Conservation (phyloP, 768 basidiomycete genomes). For the Xerocomus brunneocitrinus region DNA sequence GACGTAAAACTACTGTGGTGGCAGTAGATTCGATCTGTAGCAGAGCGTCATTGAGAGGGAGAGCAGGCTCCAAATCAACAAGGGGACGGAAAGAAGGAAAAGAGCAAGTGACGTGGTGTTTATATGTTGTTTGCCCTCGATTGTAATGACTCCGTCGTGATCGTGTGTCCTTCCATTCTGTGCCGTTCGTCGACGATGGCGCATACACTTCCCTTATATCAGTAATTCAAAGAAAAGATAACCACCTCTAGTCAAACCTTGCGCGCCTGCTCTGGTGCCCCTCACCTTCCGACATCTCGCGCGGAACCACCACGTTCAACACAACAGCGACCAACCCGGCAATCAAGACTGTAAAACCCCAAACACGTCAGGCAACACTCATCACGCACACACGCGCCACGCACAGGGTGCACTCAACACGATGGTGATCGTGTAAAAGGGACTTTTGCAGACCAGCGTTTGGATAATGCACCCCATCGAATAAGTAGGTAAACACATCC, state of each 20-base stretch:
- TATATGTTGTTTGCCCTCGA: not conserved
- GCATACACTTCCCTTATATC: too few relatives aligned
- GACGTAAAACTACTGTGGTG: not conserved
- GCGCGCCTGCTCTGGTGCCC: not conserved
- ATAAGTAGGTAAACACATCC: conserved; percentile 62
- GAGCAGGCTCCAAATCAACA: too few relatives aligned
- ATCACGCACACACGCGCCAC: conserved; percentile 21
- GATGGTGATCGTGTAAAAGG: conserved; percentile 77
- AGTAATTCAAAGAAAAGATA: too few relatives aligned
- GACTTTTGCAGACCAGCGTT: conserved; percentile 58
- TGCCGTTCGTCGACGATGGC: too few relatives aligned
- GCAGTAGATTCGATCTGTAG: too few relatives aligned
- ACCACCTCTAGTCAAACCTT: not conserved
- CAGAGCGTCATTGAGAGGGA: too few relatives aligned
- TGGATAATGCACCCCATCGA: conserved; percentile 53
- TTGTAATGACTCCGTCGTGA: too few relatives aligned
- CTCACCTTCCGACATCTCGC: conserved; percentile 18
- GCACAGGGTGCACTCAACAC: conserved; percentile 77
- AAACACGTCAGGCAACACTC: not conserved
- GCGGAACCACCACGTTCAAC: conserved; percentile 55
- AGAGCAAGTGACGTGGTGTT: not conserved
- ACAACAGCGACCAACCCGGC: conserved; percentile 55
- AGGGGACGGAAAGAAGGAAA: too few relatives aligned
- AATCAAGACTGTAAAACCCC: conserved; percentile 41
- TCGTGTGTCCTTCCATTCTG: too few relatives aligned